Evolutionary conservation across 2,329 filamentous ascomycete genomes (phyloP), one percentile per base, ranked within the genome.

Genomic region (Microsporum canis): DNA sequence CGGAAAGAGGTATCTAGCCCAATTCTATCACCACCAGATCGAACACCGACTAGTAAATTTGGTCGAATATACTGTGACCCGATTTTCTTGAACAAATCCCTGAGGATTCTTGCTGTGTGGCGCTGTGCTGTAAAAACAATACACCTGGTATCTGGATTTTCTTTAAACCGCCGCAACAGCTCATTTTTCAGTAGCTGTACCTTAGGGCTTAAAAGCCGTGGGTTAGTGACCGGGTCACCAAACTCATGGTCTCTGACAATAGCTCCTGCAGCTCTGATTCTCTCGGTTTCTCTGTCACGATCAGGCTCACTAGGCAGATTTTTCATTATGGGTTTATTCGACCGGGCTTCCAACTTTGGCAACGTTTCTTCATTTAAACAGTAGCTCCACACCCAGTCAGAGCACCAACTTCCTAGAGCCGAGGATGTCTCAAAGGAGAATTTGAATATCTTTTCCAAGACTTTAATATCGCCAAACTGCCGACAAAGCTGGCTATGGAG

Each of bases 41-140:
- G 75, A 34, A 80, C 76, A 14, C 86, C 87, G 45, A 91, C 83
- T 63, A 96, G 76, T 12, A 84, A 77, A 4, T 82, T 84, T 2
- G 83, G 78, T 7, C 76, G 79, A 62, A 94, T 75, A 62, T 85
- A 78, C 0, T 77, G 75, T 3, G 87, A 80, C 0, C 78, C 76
- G 61, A 90, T 78, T 0, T 73, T 71, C 0, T 77, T 72, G 63
- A 95, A 87, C 0, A 95, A 76, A 49, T 87, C 84, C 0, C 82
- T 77, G 1, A 99, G 76, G 14, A 95, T 73, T 17, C 84, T 82
- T 0, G 91, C 92, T 0, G 90, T 92, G 65, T 88, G 84, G 45
- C 91, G 81, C 70, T 87, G 82, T 63, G 89, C 80, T 0, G 95
- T 90, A 71, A 99, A 97, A 0, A 97, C 83, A 60, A 99, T 95